Evolutionary conservation across 495 filamentous ascomycete species (phyloP).

Genomic region (Venustampulla echinocandica): DNA sequence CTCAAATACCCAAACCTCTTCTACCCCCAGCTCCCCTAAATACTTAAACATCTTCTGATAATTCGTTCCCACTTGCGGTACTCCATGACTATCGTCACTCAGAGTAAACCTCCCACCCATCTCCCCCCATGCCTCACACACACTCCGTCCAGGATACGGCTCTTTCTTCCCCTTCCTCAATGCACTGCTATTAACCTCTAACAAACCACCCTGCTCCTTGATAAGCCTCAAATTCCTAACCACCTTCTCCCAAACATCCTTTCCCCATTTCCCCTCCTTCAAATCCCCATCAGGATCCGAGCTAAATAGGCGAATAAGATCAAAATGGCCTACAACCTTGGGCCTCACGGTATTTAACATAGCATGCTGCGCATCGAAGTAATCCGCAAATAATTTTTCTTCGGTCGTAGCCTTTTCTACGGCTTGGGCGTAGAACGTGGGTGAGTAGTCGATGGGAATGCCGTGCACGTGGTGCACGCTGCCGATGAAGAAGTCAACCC

Average conservation of each 20-base stretch:
- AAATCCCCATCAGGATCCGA: constrained; percentile 54
- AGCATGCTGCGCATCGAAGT: constrained; percentile 77
- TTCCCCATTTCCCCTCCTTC: constrained; percentile 26
- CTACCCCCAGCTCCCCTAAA: constrained; percentile 38
- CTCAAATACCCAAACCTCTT: constrained; percentile 40
- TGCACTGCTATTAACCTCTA: constrained; percentile 82
- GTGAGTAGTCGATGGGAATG: constrained; percentile 84
- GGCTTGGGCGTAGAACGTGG: constrained; percentile 54
- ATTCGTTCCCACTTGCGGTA: constrained; percentile 67
- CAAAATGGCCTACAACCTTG: constrained; percentile 84
- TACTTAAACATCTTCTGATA: constrained; percentile 54
- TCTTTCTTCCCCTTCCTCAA: constrained; percentile 84
- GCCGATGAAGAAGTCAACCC: constrained; percentile 82
- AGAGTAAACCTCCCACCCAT: constrained; percentile 76
- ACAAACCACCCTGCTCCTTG: constrained; percentile 62
- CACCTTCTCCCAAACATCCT: constrained; percentile 69
- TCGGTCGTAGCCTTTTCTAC: constrained; percentile 50
- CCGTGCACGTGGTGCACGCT: constrained; percentile 81
- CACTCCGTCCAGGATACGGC: constrained; percentile 74
- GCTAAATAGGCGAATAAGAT: constrained; percentile 76
- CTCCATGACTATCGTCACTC: constrained; percentile 85
- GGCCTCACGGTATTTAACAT: constrained; percentile 72
- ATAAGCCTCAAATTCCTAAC: constrained; percentile 65
- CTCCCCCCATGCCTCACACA: constrained; percentile 59
- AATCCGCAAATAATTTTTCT: constrained; percentile 62